A percentile compares a stretch with the other conserved stretches of the same genome.
These are phyloP conservation scores for Coffea eugenioides DNA, from an alignment of 257 asterid genomes.

Conservation along the genomic window DNA sequence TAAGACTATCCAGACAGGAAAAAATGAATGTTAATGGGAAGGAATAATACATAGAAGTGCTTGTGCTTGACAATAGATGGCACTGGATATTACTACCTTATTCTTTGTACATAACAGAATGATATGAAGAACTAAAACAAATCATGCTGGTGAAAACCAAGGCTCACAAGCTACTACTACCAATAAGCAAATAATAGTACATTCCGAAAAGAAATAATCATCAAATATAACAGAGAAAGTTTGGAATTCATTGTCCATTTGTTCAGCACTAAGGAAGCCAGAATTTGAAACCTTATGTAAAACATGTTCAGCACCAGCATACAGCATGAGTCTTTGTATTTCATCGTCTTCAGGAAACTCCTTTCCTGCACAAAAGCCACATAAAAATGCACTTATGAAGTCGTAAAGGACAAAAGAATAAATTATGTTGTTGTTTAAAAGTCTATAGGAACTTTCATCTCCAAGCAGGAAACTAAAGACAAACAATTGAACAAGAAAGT, in stretches of 20 bases:
- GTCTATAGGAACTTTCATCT: not conserved
- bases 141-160: not conserved
- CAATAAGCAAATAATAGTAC: not conserved
- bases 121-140: not conserved
- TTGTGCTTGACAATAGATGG: not conserved
- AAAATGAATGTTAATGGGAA: not conserved
- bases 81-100: not conserved
- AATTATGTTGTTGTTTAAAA: not conserved
- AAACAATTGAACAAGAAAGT: not conserved
- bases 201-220: not conserved
- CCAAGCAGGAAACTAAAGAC: not conserved
- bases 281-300: slow-evolving; percentile 56
- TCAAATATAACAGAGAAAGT: not conserved
- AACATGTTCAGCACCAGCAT: slow-evolving; percentile 68
- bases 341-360: slow-evolving; percentile 61
- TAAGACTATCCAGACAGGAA: not conserved
- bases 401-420: not conserved
- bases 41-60: not conserved
- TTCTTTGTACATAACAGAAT: not conserved
- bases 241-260: not conserved
- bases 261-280: slow-evolving; percentile 1
- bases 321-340: slow-evolving; percentile 46
- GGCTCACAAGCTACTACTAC: not conserved
- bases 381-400: not conserved
- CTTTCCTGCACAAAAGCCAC: slow-evolving; percentile 49